Evolutionary conservation across 2,329 filamentous ascomycete species (phyloP).

Genomic region (Catunica adiposa): DNA sequence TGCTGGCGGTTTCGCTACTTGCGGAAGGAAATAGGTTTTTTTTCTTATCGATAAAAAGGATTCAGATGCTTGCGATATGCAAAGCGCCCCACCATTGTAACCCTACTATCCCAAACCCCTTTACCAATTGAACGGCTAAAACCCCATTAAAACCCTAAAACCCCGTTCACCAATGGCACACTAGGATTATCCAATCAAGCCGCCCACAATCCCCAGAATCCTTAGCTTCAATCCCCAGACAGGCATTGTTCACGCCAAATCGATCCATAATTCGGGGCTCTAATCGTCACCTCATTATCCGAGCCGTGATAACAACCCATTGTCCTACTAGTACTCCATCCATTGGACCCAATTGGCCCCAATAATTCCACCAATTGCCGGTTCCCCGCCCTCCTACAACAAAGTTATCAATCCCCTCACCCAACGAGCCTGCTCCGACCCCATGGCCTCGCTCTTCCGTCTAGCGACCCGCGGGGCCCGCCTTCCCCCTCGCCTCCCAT

Average conservation of each 20-base stretch:
- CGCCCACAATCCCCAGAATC: neutral
- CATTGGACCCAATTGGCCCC: slow-evolving; percentile 16
- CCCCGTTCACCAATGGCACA: neutral
- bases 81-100: neutral
- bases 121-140: neutral
- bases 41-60: slow-evolving; percentile 13
- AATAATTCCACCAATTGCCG: neutral
- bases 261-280: slow-evolving; percentile 11
- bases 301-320: slow-evolving; percentile 6
- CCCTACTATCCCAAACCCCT: neutral
- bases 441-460: slow-evolving; percentile 58
- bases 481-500: neutral
- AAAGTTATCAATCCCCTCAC: neutral
- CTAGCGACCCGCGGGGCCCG: slow-evolving; percentile 49
- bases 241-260: neutral
- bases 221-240: neutral
- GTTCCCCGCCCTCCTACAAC: neutral
- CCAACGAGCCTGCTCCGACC: neutral
- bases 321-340: neutral
- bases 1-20: neutral
- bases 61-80: neutral
- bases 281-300: slow-evolving; percentile 2
- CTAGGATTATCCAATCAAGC: slow-evolving; percentile 3
- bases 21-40: slow-evolving; percentile 10
- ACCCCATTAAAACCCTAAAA: neutral